Conservation (phyloP, 2,329 filamentous ascomycete species). For the Didymosphaeria variabile region DNA sequence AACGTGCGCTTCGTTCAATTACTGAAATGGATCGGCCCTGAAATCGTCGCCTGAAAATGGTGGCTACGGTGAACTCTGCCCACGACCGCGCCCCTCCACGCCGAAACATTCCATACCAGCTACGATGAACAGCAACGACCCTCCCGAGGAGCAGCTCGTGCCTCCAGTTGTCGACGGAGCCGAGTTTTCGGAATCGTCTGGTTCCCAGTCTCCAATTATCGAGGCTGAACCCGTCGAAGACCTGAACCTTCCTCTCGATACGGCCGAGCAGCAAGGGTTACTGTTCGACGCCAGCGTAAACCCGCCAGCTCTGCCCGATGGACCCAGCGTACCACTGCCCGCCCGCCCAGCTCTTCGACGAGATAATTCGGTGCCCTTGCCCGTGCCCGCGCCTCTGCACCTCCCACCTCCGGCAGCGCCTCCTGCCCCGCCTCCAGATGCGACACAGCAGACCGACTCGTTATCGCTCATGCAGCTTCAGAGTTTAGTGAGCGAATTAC, state of each 20-base stretch:
- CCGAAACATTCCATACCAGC: constrained; percentile 23
- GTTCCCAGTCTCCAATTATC: constrained; percentile 41
- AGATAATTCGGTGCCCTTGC: constrained; percentile 51
- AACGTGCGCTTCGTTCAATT: neutral
- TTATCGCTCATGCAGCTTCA: constrained; percentile 59
- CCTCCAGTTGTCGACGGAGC: constrained; percentile 49
- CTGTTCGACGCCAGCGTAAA: constrained; percentile 33
- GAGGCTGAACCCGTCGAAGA: constrained; percentile 43
- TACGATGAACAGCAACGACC: constrained; percentile 39
- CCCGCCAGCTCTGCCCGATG: constrained; percentile 23
- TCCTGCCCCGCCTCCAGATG: constrained; percentile 40
- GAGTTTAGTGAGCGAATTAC: constrained; percentile 55
- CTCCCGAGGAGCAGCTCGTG: constrained; percentile 41
- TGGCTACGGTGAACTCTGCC: constrained; percentile 26
- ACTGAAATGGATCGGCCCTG: constrained; percentile 32
- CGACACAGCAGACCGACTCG: constrained; percentile 51
- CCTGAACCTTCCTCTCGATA: constrained; percentile 47
- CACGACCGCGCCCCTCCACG: constrained; percentile 25
- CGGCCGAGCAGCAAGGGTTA: constrained; percentile 46
- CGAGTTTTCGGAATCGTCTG: constrained; percentile 45
- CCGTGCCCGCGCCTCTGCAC: constrained; percentile 52
- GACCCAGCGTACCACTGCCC: constrained; percentile 35
- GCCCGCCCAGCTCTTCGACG: constrained; percentile 52
- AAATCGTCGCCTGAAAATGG: constrained; percentile 33
- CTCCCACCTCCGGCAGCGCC: constrained; percentile 53